Conservation (phyloP, 2,329 filamentous ascomycete species). For the Beauveria sp. region DNA sequence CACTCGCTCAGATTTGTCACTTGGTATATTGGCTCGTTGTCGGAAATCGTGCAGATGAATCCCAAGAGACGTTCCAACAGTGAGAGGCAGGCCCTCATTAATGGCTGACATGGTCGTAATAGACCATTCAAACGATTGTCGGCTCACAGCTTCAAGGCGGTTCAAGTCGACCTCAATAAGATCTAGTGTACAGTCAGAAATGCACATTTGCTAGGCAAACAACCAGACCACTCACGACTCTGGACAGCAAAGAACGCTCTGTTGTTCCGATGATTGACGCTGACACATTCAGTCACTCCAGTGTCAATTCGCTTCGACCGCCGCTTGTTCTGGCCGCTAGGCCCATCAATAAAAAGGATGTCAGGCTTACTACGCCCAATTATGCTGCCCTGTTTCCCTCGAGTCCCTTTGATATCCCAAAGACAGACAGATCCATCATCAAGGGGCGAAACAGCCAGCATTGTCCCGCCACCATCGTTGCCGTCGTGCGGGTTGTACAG, state of each 20-base stretch:
- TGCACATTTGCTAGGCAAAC: background rate
- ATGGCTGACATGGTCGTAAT: constrained; percentile 76
- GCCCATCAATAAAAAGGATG: constrained; percentile 53
- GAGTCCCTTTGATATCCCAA: constrained; percentile 65
- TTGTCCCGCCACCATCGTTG: constrained; percentile 33
- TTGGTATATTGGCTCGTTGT: constrained; percentile 25
- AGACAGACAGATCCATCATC: constrained; percentile 83
- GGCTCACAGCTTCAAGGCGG: constrained; percentile 60
- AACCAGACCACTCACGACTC: constrained; percentile 42
- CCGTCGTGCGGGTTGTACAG: constrained; percentile 50
- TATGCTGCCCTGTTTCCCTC: constrained; percentile 51
- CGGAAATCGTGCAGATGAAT: constrained; percentile 78
- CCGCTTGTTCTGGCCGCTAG: constrained; percentile 34
- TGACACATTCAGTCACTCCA: constrained; percentile 72
- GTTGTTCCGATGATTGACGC: constrained; percentile 59
- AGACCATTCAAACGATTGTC: constrained; percentile 68
- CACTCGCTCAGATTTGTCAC: constrained; percentile 30
- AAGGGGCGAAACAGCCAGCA: constrained; percentile 65
- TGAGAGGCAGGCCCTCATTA: constrained; percentile 60
- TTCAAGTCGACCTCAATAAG: constrained; percentile 77
- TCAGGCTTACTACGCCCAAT: constrained; percentile 58
- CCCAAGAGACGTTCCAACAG: constrained; percentile 73
- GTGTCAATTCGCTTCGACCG: constrained; percentile 62
- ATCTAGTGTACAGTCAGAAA: constrained; percentile 23
- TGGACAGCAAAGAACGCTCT: constrained; percentile 76